phyloP scores from a whole-genome alignment of 1,284 basidiomycete genomes.

The Megacollybia platyphylla region DNA sequence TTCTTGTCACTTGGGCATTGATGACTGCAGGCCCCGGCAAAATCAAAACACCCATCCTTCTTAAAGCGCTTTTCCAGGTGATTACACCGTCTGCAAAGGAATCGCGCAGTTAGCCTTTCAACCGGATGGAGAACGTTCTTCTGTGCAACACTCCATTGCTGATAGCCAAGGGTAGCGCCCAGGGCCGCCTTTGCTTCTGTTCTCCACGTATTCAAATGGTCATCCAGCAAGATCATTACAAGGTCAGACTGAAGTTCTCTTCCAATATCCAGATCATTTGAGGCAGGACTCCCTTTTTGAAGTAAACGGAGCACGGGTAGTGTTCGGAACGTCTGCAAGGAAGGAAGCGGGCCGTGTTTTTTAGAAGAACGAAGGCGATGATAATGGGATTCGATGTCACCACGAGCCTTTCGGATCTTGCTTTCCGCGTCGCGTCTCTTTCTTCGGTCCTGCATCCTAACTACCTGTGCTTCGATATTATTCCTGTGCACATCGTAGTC shows the following conservation, averaged over 20 bases:
- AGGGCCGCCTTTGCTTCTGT: slow-evolving; percentile 27
- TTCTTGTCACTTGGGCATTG: slow-evolving; percentile 24
- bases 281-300: slow-evolving; percentile 12
- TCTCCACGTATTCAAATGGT: slow-evolving; percentile 37
- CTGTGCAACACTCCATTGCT: slow-evolving; percentile 34
- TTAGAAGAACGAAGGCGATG: slow-evolving; percentile 15
- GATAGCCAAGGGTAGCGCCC: slow-evolving; percentile 30
- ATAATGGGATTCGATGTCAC: slow-evolving; percentile 19
- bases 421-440: slow-evolving; percentile 14
- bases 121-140: slow-evolving; percentile 36
- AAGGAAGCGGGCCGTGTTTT: slow-evolving; percentile 18
- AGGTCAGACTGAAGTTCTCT: slow-evolving; percentile 18
- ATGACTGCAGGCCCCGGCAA: slow-evolving; percentile 43
- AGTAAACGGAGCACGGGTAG: slow-evolving; percentile 27
- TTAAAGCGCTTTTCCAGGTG: slow-evolving; percentile 19
- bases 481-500: slow-evolving; percentile 13
- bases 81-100: slow-evolving; percentile 39
- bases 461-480: slow-evolving; percentile 19
- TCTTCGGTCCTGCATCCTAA: slow-evolving; percentile 12
- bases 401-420: slow-evolving; percentile 10
- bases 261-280: slow-evolving; percentile 8
- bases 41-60: slow-evolving; percentile 34
- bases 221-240: slow-evolving; percentile 22
- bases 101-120: slow-evolving; percentile 43
- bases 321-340: slow-evolving; percentile 27